Evolutionary conservation across 305 asterid genomes (phyloP).

Genomic region (Stenogyne calaminthoides): DNA sequence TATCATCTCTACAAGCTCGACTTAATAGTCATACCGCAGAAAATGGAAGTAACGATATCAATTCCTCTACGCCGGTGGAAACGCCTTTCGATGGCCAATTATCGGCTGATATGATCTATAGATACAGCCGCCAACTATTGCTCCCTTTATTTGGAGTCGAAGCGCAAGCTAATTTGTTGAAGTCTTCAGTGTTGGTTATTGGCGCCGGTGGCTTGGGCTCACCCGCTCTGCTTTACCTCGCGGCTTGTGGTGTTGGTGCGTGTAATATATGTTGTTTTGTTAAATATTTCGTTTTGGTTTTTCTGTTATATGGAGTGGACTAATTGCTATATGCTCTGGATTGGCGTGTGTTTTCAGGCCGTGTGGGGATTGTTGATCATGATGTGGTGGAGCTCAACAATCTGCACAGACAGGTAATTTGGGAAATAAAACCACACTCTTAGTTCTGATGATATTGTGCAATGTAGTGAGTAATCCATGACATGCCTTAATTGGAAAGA

Average conservation of each 20-base stretch:
- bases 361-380: conserved; percentile 94
- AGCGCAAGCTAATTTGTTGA: conserved; percentile 80
- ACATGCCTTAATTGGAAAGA: background rate
- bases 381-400: conserved; percentile 96
- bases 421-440: conserved; percentile 1
- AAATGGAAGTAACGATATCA: conserved; percentile 28
- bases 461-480: background rate
- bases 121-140: conserved; percentile 92
- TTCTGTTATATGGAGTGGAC: conserved; percentile 20
- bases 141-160: conserved; percentile 89
- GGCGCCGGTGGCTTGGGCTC: conserved; percentile 99
- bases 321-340: conserved; percentile 7
- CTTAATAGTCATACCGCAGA: conserved; percentile 36
- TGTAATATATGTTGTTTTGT: background rate
- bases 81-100: conserved; percentile 43
- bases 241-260: conserved; percentile 65
- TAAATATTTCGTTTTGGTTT: background rate
- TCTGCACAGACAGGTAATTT: conserved; percentile 87
- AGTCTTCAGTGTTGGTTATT: conserved; percentile 80
- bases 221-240: conserved; percentile 87
- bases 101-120: conserved; percentile 72
- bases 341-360: conserved; percentile 51
- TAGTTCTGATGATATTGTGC: background rate
- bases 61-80: conserved; percentile 29
- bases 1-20: conserved; percentile 63